Percentiles rank a stretch among this genome's conserved stretches.
These are phyloP conservation scores for Camillea tinctor DNA, from an alignment of 2,329 filamentous ascomycete species.

Conservation along the genomic window DNA sequence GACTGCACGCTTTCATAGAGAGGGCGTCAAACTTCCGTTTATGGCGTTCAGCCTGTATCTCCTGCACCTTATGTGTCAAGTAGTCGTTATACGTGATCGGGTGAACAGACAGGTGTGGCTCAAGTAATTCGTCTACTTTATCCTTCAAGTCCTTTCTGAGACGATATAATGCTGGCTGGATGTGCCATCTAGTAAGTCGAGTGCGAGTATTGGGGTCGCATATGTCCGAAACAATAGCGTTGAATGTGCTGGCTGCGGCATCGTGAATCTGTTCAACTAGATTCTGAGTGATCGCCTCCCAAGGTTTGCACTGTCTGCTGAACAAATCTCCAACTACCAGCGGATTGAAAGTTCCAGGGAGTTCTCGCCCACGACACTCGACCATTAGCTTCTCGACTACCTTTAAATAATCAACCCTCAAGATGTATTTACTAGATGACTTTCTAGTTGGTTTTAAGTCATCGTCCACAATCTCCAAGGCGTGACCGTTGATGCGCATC, in stretches of 20 bases:
- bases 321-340: constrained; percentile 27
- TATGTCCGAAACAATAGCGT: constrained; percentile 19
- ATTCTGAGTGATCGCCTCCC: constrained; percentile 25
- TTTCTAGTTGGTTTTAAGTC: constrained; percentile 9
- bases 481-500: constrained; percentile 24
- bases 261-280: constrained; percentile 26
- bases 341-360: constrained; percentile 29
- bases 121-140: constrained; percentile 24
- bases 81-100: constrained; percentile 30
- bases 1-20: neutral
- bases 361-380: constrained; percentile 26
- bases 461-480: constrained; percentile 26
- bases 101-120: constrained; percentile 25
- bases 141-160: constrained; percentile 20
- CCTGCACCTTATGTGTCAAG: constrained; percentile 20
- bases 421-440: constrained; percentile 5
- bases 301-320: constrained; percentile 27
- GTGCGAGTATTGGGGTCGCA: constrained; percentile 21
- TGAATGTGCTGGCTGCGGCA: constrained; percentile 22
- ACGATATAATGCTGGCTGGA: constrained; percentile 22
- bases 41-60: constrained; percentile 22
- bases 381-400: constrained; percentile 21
- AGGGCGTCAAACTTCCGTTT: constrained; percentile 18
- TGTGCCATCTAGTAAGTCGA: constrained; percentile 22
- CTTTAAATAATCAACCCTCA: constrained; percentile 14